Evolutionary conservation across 208 protist species (phyloP), one percentile per base, ranked within the genome.

Genomic region (Phytomonas sp.): DNA sequence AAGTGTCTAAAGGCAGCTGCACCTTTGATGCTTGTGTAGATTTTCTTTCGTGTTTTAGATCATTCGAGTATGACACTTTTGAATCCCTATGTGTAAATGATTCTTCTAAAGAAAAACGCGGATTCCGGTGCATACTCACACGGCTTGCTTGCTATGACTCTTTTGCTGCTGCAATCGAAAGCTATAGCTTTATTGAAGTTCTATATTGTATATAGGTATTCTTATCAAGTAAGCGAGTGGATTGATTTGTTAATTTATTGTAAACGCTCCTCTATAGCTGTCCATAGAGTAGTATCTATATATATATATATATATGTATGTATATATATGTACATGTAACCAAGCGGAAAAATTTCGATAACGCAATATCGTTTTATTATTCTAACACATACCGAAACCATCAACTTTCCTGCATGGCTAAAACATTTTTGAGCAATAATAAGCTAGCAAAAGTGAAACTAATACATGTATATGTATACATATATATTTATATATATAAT

Each of bases 171-270:
- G 46, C 20, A 56, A 56, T 56, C 20, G 6, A 56, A 56, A 56
- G 26, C 0, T 56, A 26, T 17, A 56, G 46, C 20, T 6, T 56
- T 56, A 26, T 34, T 34, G 61, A 26, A 26, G 4, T 40, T 64
- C 33, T 64, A 33, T 33, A 33, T 64, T 33, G 15, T 64, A 33
- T 64, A 64, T 37, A 64, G 7, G 11, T 64, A 40, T 64, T 64
- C 33, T 33, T 64, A 64, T 64, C 20, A 26, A 56, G 34, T 66
- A 66, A 73, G 37, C 61, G 8, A 34, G 30, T 37, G 66, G 15
- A 60, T 72, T 23, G 34, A 71, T 60, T 65, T 34, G 28, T 66
- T 33, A 37, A 64, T 0, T 33, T 33, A 20, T 23, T 64, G n/a
- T 33, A 46, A 46, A 56, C 9, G 34, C 4, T 67, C 8, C 64